Evolutionary conservation across 371 early-diverging fungal species (phyloP).

Genomic region (Mortierella sp.): DNA sequence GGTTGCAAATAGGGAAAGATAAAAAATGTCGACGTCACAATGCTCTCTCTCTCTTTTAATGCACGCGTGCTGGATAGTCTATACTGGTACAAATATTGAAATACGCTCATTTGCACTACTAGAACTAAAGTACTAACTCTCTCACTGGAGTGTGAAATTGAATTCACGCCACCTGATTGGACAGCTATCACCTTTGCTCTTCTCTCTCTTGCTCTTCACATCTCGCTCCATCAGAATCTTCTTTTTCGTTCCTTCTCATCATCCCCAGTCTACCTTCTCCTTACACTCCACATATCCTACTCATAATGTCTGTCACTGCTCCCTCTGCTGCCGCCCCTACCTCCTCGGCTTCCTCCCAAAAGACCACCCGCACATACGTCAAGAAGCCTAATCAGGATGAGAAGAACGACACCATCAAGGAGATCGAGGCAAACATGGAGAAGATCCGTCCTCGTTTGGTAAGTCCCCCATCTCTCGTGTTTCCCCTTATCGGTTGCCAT

Average conservation of each 20-base stretch:
- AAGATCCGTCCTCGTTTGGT: slow-evolving; percentile 54
- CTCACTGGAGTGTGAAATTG: not conserved
- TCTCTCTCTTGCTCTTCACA: not conserved
- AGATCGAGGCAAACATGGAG: slow-evolving; percentile 54
- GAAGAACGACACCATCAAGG: slow-evolving; percentile 38
- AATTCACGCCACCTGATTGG: slow-evolving; percentile 6
- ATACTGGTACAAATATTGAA: no score
- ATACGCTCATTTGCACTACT: no score
- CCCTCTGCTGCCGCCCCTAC: slow-evolving; percentile 19
- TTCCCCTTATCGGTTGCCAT: not conserved
- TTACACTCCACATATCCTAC: not conserved
- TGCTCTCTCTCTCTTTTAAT: no score
- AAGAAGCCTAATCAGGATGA: slow-evolving; percentile 54
- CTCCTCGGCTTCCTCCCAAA: slow-evolving; percentile 20
- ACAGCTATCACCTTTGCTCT: not conserved
- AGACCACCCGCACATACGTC: slow-evolving; percentile 35
- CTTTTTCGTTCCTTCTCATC: slow-evolving; percentile 17
- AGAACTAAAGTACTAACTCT: no score
- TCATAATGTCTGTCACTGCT: slow-evolving; percentile 48
- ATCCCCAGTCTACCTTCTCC: slow-evolving; percentile 7
- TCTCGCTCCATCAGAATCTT: not conserved
- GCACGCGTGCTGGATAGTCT: no score
- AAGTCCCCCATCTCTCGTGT: slow-evolving; percentile 8
- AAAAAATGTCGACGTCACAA: no score
- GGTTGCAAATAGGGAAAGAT: no score